These are phyloP conservation scores for Pseudomassariella vexata DNA, from an alignment of 2,329 filamentous ascomycete species.

Conservation along the genomic window DNA sequence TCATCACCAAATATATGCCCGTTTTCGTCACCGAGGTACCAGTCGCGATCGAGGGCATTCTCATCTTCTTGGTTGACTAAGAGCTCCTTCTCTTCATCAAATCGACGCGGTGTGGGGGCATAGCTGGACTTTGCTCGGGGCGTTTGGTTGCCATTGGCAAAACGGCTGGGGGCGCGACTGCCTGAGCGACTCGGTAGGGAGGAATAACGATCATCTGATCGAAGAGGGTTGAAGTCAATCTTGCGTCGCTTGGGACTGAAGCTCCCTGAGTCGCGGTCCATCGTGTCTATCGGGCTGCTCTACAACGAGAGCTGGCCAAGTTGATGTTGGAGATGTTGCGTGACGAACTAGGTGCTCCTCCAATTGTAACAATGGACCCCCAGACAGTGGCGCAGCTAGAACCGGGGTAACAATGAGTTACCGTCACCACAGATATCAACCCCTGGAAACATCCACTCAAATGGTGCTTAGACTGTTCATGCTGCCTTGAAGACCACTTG, in stretches of 20 bases:
- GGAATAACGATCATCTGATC: conserved; percentile 50
- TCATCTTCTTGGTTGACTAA: conserved; percentile 62
- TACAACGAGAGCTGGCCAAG: too few species aligned
- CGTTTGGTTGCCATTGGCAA: conserved; percentile 14
- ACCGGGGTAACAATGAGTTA: too few species aligned
- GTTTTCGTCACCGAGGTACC: conserved; percentile 86
- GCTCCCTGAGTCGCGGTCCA: conserved; percentile 24
- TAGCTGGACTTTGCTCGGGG: conserved; percentile 18
- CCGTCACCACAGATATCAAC: too few species aligned
- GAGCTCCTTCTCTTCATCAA: conserved; percentile 58
- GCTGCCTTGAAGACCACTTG: too few species aligned
- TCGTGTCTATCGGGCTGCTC: conserved; percentile 9
- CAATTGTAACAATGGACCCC: too few species aligned
- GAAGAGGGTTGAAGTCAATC: conserved; percentile 52
- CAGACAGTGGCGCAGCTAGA: too few species aligned
- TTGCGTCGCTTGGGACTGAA: conserved; percentile 59
- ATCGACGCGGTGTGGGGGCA: conserved; percentile 37
- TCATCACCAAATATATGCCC: conserved; percentile 84
- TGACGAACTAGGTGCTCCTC: too few species aligned
- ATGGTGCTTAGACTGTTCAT: too few species aligned
- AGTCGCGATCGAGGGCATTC: conserved; percentile 78
- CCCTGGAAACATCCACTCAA: too few species aligned
- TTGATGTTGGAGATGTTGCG: too few species aligned
- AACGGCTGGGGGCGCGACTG: conserved; percentile 16
- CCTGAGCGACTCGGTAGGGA: conserved; percentile 39